Evolutionary conservation across 2,329 filamentous ascomycete species (phyloP), one percentile per base, ranked within the genome.

Genomic region (Colletotrichum cordylinicola): DNA sequence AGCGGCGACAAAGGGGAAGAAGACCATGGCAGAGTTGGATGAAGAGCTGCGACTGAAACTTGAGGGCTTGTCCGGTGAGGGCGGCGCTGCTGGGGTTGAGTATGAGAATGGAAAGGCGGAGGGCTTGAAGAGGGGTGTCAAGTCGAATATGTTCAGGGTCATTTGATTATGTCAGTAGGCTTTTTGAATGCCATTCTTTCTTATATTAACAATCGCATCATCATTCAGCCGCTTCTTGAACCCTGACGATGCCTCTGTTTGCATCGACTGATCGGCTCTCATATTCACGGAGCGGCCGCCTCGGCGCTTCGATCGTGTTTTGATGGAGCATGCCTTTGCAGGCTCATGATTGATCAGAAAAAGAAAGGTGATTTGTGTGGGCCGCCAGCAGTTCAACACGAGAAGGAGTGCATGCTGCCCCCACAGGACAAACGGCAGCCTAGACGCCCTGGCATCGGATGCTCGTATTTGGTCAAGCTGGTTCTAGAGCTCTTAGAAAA

Each of bases 91-190:
- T 4, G 94, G 94, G 1, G 86, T 96, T 6, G 94, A 96, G 82
- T 93, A 94, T 76, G 94, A 96, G 82, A 90, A 95, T 79, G 94
- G 94, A 0, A 90, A 93, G 82, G 91, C 94, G 0, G 91, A 91
- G 8, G 88, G 92, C 0, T 93, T 96, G 89, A 96, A 95, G 84
- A 87, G 94, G 66, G 90, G 92, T 43, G 94, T 96, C 13, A 92
- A 90, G 82, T 91, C 93, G 68, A 95, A 95, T 79, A 95, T 95
- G 93, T 96, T 96, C 82, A 87, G 93, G 18, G 90, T 93, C 75
- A 94, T 95, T 24, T 92, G 70, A 21, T 29, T 16, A 56, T 8
- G 61, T 24, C 6, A 29, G 29, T 52, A 27, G 21, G 55, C 55
- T 29, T 4, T 15, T 16, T 27, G 15, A 58, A 58, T 58, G 13